phyloP scores from a whole-genome alignment of 2,329 filamentous ascomycete species.

The Plectosphaerella sp. region DNA sequence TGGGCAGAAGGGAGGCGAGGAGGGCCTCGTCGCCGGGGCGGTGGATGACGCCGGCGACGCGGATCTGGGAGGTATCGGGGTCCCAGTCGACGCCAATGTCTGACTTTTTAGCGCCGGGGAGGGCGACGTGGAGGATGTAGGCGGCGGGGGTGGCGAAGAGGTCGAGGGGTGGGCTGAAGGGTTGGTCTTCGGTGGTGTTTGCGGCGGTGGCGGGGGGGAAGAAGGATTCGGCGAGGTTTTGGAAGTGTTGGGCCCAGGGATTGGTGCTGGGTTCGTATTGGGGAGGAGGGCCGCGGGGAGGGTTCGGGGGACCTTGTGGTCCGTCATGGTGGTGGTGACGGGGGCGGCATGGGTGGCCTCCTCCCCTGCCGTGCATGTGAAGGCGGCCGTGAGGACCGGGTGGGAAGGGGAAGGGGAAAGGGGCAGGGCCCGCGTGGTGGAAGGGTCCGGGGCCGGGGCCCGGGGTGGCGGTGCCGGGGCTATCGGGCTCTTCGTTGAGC shows the following conservation, averaged over 20 bases:
- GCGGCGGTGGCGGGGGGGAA: slow-evolving; percentile 3
- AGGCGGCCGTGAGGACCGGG: slow-evolving; percentile 23
- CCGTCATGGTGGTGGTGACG: slow-evolving; percentile 12
- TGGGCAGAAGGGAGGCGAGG: slow-evolving; percentile 51
- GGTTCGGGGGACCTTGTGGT: slow-evolving; percentile 8
- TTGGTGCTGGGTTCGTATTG: slow-evolving; percentile 10
- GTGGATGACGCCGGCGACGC: slow-evolving; percentile 68
- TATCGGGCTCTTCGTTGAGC: slow-evolving; percentile 29
- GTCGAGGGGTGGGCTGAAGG: slow-evolving; percentile 65
- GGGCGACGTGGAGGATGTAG: slow-evolving; percentile 69
- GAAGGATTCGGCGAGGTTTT: slow-evolving; percentile 4
- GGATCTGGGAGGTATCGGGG: slow-evolving; percentile 59
- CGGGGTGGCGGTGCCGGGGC: slow-evolving; percentile 1
- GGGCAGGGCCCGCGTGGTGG: slow-evolving; percentile 10
- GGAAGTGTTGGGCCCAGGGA: slow-evolving; percentile 6
- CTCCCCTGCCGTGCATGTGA: slow-evolving; percentile 24
- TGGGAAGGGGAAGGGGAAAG: slow-evolving; percentile 14
- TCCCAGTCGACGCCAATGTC: slow-evolving; percentile 77
- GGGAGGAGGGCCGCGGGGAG: slow-evolving; percentile 9
- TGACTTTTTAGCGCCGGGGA: slow-evolving; percentile 76
- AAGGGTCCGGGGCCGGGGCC: slow-evolving; percentile 17
- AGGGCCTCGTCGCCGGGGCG: slow-evolving; percentile 68
- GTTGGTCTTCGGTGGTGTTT: slow-evolving; percentile 19
- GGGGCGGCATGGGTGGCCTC: slow-evolving; percentile 31
- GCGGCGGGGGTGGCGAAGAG: slow-evolving; percentile 64